These are phyloP conservation scores for Sanguinoderma infundibulare DNA, from an alignment of 1,284 basidiomycete species.

Conservation along the genomic window DNA sequence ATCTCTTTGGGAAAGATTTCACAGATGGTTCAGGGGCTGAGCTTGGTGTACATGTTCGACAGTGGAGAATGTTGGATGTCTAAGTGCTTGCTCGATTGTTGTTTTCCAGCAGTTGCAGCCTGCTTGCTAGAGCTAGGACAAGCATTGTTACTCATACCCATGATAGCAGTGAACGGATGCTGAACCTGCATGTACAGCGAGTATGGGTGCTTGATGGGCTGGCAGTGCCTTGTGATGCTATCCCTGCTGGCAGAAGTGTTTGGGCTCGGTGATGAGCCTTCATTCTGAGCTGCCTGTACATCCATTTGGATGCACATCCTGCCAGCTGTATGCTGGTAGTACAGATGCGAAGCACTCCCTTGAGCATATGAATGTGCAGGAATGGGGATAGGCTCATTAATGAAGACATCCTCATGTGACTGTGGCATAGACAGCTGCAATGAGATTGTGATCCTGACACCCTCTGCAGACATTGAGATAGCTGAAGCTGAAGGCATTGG, in stretches of 20 bases:
- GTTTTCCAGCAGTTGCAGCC: neutral
- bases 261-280: slow-evolving; percentile 10
- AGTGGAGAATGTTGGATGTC: slow-evolving; percentile 40
- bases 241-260: slow-evolving; percentile 33
- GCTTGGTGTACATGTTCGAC: slow-evolving; percentile 58
- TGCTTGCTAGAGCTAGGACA: slow-evolving; percentile 1
- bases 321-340: slow-evolving; percentile 21
- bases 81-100: slow-evolving; percentile 15
- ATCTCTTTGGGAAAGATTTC: slow-evolving; percentile 56
- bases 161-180: slow-evolving; percentile 40
- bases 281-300: slow-evolving; percentile 1
- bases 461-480: slow-evolving; percentile 36
- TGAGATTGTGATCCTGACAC: slow-evolving; percentile 69
- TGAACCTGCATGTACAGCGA: slow-evolving; percentile 42
- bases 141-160: slow-evolving; percentile 1
- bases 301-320: slow-evolving; percentile 10
- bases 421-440: slow-evolving; percentile 50
- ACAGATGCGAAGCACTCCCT: slow-evolving; percentile 40
- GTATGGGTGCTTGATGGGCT: slow-evolving; percentile 46
- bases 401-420: slow-evolving; percentile 36
- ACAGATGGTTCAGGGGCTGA: slow-evolving; percentile 50
- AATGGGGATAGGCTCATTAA: slow-evolving; percentile 42
- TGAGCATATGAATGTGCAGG: slow-evolving; percentile 65
- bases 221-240: slow-evolving; percentile 51
- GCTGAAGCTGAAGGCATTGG: slow-evolving; percentile 39